Evolutionary conservation across 768 basidiomycete species (phyloP), one percentile per base, ranked within the genome.

Genomic region (Pleurotus eryngii): DNA sequence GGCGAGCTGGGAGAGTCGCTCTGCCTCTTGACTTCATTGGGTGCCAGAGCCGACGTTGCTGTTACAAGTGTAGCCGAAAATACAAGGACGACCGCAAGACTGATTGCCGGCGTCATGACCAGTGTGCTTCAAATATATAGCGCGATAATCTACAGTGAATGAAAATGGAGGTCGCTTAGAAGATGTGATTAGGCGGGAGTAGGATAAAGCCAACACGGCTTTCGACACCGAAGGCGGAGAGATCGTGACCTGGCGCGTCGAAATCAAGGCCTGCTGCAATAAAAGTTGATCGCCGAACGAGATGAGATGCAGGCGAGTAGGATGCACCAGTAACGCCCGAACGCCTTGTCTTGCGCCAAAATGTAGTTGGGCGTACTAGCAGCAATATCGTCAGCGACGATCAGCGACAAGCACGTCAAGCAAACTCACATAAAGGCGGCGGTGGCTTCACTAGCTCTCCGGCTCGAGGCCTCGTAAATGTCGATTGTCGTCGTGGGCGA

Each of bases 361-460:
- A 90, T 0, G 90, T 87, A 5, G 83, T 88, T 0, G 90, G 89
- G n/a, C 90, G 86, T 37, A 90, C 89, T 91, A 59, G 12, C 46
- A 38, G 40, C 39, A 24, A 4, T 37, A 17, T 12, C 55, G 24
- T 47, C 35, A 57, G 54, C 27, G 11, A 8, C 50, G 8, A n/a
- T 51, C 30, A 1, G 17, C 6, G 5, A 57, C 5, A 50, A 9
- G 27, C 30, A 43, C 24, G 35, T 47, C 51, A 38, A 18, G 42
- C 20, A 43, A 30, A 78, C 86, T 74, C 67, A 89, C 86, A 77
- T 47, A 89, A 73, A 47, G 84, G 83, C 14, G 87, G 87, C 55
- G 84, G 80, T 49, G 87, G 87, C 4, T 76, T 81, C 35, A 81
- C 67, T 26, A 83, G 75, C 59, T 84, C 81, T 9, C 79, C 78